Base-by-base conservation (phyloP, 805 yeast species). In the Ogataea neopini region DNA sequence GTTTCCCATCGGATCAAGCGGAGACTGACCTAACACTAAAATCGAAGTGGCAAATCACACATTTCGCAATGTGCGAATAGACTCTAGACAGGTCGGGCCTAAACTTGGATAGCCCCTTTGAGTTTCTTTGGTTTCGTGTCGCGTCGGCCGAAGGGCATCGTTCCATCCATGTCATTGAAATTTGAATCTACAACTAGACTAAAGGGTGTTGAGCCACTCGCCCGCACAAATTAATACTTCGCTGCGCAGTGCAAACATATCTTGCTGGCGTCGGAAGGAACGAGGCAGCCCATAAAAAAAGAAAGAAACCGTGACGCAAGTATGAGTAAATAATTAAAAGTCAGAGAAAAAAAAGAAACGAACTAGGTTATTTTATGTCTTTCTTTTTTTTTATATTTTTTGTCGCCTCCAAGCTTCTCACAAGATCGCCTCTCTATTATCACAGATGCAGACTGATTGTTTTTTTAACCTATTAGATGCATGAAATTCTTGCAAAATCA, bases 331-430 rank as follows among this genome's bases (percentile, higher is more conserved):
- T n/a, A n/a, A n/a, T n/a, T n/a, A n/a, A 20, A 36, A 10, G 19
- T 14, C 10, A 10, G 22, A 7, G 14, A 4, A 28, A 28, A 28
- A 28, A 28, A 28, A 28, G 14, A 28, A 28, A 28, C 13, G 25
- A 22, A 5, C 25, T 22, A 22, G 25, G 17, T 22, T 36, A 38
- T 45, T 45, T 48, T 45, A 36, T 47, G 42, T 30, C 19, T n/a
- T 13, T 26, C 17, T 34, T 6, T 43, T 15, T 20, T 28, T 17
- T 14, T n/a, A 5, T 22, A 22, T 22, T 22, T 22, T 22, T 22
- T 22, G 25, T 8, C 25, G 25, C 25, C 25, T 22, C 41, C 41
- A 11, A 14, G 22, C 17, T 10, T 18, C 32, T 23, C 33, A 18
- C 23, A 33, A 8, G 32, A n/a, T 26, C 32, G 26, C 20, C 29